These are phyloP conservation scores for Ganoderma lingzhi DNA, from an alignment of 1,284 basidiomycete genomes.

Conservation along the genomic window DNA sequence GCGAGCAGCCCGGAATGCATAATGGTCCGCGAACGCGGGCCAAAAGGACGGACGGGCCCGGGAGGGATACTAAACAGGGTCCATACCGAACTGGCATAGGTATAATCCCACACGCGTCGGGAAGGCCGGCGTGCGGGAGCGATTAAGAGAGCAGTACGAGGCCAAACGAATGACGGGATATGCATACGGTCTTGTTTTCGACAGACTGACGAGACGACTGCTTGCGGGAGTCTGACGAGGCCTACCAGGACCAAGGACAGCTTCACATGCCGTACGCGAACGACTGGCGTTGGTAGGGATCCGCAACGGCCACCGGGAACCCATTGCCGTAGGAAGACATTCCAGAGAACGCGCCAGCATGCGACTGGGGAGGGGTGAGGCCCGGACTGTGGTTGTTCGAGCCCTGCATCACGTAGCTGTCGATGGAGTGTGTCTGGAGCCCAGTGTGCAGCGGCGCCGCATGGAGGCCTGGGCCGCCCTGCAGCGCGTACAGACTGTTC, in stretches of 20 bases:
- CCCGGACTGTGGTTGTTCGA: constrained; percentile 68
- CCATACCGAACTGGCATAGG: constrained; percentile 44
- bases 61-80: constrained; percentile 41
- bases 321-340: constrained; percentile 59
- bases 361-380: constrained; percentile 62
- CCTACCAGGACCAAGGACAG: constrained; percentile 13
- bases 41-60: constrained; percentile 34
- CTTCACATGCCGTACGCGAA: constrained; percentile 84
- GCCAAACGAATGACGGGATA: constrained; percentile 36
- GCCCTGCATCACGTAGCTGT: constrained; percentile 80
- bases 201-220: constrained; percentile 15
- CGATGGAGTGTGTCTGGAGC: constrained; percentile 70
- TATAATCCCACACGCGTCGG: constrained; percentile 42
- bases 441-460: constrained; percentile 62
- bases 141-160: constrained; percentile 31
- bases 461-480: constrained; percentile 54
- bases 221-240: constrained; percentile 28
- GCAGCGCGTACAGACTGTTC: constrained; percentile 65
- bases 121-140: constrained; percentile 35
- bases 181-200: constrained; percentile 31
- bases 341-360: constrained; percentile 61
- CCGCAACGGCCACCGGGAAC: constrained; percentile 60
- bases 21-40: constrained; percentile 37
- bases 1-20: constrained; percentile 35
- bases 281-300: constrained; percentile 73